phyloP scores from a whole-genome alignment of 805 yeast species.

The Barnettozyma sp. region DNA sequence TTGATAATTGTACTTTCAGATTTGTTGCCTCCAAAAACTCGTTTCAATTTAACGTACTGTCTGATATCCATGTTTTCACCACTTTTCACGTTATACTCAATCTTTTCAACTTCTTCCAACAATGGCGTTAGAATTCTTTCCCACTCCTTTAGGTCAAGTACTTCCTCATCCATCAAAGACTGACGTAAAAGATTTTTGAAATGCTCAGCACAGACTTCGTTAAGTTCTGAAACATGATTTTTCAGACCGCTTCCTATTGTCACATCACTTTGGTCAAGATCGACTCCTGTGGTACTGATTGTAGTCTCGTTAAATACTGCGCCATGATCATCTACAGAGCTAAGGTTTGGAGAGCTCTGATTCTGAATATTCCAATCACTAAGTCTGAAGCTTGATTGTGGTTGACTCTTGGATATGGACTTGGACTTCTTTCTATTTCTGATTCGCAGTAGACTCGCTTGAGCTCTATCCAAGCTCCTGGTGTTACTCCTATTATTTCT shows the following conservation, averaged over 20 bases:
- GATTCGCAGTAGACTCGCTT: slow-evolving; percentile 57
- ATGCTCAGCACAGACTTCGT: slow-evolving; percentile 34
- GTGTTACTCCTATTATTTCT: slow-evolving; percentile 30
- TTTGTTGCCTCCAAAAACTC: slow-evolving; percentile 69
- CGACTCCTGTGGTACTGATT: too few species aligned
- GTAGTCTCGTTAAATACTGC: too few species aligned
- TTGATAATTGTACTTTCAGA: slow-evolving; percentile 55
- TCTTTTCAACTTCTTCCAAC: slow-evolving; percentile 46
- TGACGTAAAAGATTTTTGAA: slow-evolving; percentile 50
- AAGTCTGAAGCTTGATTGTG: slow-evolving; percentile 16
- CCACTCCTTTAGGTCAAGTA: slow-evolving; percentile 55
- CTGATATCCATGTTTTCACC: slow-evolving; percentile 79
- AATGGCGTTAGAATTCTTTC: slow-evolving; percentile 40
- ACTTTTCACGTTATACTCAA: slow-evolving; percentile 52
- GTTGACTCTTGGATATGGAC: slow-evolving; percentile 29
- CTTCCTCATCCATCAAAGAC: slow-evolving; percentile 53
- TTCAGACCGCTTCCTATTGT: not conserved
- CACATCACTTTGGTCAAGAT: not conserved
- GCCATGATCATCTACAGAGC: slow-evolving; percentile 15
- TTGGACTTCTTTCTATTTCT: slow-evolving; percentile 50
- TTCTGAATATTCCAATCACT: slow-evolving; percentile 8
- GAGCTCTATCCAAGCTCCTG: slow-evolving; percentile 55
- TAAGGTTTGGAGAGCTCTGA: slow-evolving; percentile 27
- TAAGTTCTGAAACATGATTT: slow-evolving; percentile 24
- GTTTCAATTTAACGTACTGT: slow-evolving; percentile 82